These are phyloP conservation scores for Tetradesmus lagerheimii DNA, from an alignment of 139 green algal species.

Conservation along the genomic window DNA sequence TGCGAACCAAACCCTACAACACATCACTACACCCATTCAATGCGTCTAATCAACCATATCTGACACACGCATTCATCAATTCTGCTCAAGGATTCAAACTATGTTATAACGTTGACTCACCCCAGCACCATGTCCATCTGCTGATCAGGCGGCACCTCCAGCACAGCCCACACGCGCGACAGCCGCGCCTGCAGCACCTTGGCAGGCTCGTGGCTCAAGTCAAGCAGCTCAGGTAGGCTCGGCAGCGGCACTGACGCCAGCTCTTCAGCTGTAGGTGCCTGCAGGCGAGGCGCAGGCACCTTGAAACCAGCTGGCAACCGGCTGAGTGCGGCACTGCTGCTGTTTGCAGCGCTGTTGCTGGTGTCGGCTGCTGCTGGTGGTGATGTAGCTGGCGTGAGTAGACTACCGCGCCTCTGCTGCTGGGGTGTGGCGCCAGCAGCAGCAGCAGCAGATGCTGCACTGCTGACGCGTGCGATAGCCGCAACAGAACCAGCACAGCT, in stretches of 20 bases:
- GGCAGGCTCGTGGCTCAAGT: conserved; percentile 10
- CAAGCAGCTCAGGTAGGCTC: conserved; percentile 9
- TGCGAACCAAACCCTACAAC: too few relatives aligned
- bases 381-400: not conserved
- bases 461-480: not conserved
- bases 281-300: not conserved
- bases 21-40: too few relatives aligned
- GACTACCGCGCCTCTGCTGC: not conserved
- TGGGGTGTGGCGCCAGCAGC: not conserved
- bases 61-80: too few relatives aligned
- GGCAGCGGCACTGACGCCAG: conserved; percentile 23
- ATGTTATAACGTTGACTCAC: too few relatives aligned
- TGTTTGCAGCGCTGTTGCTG: not conserved
- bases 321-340: too few relatives aligned
- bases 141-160: conserved; percentile 2
- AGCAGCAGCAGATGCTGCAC: not conserved
- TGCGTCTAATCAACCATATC: too few relatives aligned
- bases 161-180: conserved; percentile 58
- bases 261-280: not conserved
- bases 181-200: conserved; percentile 54
- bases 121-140: conserved; percentile 43
- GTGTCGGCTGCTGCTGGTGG: conserved; percentile 3
- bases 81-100: too few relatives aligned
- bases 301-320: not conserved
- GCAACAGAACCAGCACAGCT: not conserved